Evolutionary conservation across 176 grass and related monocot genomes (phyloP), one percentile per base, ranked within the genome.

Genomic region (Thinopyrum elongatum): DNA sequence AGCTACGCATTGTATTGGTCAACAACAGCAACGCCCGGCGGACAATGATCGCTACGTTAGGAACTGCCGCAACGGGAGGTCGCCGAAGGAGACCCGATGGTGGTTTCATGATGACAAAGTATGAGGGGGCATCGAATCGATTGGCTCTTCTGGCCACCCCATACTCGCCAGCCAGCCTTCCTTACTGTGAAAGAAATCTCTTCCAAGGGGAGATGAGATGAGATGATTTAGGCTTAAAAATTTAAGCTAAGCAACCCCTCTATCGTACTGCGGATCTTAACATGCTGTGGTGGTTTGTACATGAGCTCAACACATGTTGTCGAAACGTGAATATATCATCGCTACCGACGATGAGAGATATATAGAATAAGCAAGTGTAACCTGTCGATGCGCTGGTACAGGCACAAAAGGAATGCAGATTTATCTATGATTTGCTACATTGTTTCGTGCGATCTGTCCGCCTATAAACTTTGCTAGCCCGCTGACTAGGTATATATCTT

Each of bases 51-150:
- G 92, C 83, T 94, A 97, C 68, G 94, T 97, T 60, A 94, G 86
- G 85, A 97, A 94, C 81, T 97, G 94, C 76, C 89, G 92, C 62
- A 97, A 97, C 10, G 94, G 94, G 27, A 86, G 92, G 88, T 97
- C 94, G 0, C 94, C 92, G 0, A 97, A 97, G 80, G 94, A 97
- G 77, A 97, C 94, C n/a, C 92, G 92, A 85, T 97, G 94, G 94
- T 97, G 94, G 94, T 97, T 97, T 73, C 94, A 97, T 79, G 94
- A 97, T 8, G 92, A 94, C 78, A 97, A 91, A 71, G 94, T 94
- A 72, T 96, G 86, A 80, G 14, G 2, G 4, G 70, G 26, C 46
- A 22, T 58, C 49, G 0, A 53, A 74, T 72, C 2, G 58, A 11
- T 25, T 26, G 42, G 39, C 72, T 76, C 21, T 73, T 58, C 19